phyloP scores from a whole-genome alignment of 129 eudicot species.

The Flaveria linearis region DNA sequence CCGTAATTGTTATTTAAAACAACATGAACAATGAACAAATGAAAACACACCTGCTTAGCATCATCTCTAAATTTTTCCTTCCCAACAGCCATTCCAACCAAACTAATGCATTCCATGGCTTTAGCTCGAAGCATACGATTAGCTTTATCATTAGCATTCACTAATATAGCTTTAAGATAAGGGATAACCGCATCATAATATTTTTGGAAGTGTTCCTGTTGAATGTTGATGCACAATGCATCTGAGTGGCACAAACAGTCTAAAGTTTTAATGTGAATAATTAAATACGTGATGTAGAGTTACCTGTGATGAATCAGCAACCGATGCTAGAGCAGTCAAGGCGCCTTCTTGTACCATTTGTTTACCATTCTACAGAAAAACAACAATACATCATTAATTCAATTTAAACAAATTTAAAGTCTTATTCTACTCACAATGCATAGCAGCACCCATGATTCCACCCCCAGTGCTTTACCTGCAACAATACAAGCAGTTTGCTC shows the following conservation, averaged over 20 bases:
- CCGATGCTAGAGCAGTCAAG: conserved; percentile 86
- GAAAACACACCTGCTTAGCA: conserved; percentile 67
- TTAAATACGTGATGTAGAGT: neutral
- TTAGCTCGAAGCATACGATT: conserved; percentile 97
- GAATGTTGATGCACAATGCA: conserved; percentile 42
- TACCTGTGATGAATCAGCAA: conserved; percentile 97
- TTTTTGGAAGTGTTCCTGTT: conserved; percentile 87
- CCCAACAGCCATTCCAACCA: conserved; percentile 97
- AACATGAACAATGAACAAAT: neutral
- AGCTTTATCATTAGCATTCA: conserved; percentile 81
- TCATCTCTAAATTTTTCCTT: conserved; percentile 87
- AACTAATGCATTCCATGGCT: conserved; percentile 96
- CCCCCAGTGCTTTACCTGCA: conserved; percentile 53
- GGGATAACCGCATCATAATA: conserved; percentile 94
- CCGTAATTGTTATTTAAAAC: neutral
- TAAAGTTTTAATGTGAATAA: neutral
- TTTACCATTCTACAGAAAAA: conserved; percentile 63
- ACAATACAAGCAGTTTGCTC: conserved; percentile 74
- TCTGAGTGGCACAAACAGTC: neutral
- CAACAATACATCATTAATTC: neutral
- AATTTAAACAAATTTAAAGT: neutral
- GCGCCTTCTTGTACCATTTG: conserved; percentile 98
- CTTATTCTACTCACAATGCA: neutral
- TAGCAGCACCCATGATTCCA: neutral
- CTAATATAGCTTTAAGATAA: conserved; percentile 72